These are phyloP conservation scores for Lathyrus aphaca DNA, from an alignment of 306 rosid species.

Conservation along the genomic window DNA sequence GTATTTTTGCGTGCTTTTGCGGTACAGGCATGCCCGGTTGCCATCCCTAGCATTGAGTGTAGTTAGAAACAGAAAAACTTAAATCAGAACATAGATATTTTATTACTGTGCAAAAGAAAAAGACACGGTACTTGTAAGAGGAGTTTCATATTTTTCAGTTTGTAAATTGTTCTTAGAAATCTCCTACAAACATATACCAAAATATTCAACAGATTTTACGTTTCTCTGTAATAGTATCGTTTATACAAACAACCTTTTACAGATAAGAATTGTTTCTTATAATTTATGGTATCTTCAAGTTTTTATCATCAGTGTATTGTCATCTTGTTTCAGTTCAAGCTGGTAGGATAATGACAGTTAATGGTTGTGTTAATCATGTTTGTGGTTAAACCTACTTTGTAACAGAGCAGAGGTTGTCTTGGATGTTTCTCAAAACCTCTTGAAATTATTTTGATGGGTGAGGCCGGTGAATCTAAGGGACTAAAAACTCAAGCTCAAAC, in stretches of 20 bases:
- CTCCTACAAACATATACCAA: too few relatives aligned
- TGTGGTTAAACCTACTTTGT: constrained; percentile 62
- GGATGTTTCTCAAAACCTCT: constrained; percentile 62
- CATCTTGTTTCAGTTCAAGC: constrained; percentile 13
- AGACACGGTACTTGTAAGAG: constrained; percentile 4
- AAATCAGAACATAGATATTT: constrained; percentile 3
- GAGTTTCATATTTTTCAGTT: too few relatives aligned
- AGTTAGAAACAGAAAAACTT: neutral
- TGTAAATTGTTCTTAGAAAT: too few relatives aligned
- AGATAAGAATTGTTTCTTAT: neutral
- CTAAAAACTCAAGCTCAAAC: constrained; percentile 49
- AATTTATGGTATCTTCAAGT: neutral
- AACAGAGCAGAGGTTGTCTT: constrained; percentile 95
- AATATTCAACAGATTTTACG: neutral
- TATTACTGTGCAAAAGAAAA: constrained; percentile 24
- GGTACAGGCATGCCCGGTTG: too few relatives aligned
- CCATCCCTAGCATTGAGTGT: neutral
- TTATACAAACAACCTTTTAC: neutral
- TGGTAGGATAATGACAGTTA: constrained; percentile 29
- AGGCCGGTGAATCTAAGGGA: constrained; percentile 54
- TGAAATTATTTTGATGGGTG: constrained; percentile 45
- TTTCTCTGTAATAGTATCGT: neutral
- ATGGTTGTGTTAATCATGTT: constrained; percentile 54
- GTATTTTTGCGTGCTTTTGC: too few relatives aligned
- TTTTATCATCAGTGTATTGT: neutral